These are phyloP conservation scores for Boletus albobrunnescens DNA, from an alignment of 1,284 basidiomycete species.

Conservation along the genomic window DNA sequence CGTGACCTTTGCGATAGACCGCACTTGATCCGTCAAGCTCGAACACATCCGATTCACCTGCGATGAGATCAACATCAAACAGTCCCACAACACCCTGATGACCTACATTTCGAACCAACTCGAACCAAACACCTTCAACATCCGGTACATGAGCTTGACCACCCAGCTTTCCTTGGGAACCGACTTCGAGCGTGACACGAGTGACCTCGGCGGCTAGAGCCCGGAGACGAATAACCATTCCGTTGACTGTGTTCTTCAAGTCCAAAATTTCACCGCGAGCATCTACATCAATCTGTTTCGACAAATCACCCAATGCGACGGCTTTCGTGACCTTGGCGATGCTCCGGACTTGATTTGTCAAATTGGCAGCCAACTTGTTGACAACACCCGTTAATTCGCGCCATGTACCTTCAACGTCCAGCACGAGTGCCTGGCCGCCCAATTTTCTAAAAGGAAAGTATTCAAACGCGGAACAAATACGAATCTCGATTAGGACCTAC, in stretches of 20 bases:
- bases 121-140: slow-evolving; percentile 93
- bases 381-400: slow-evolving; percentile 85
- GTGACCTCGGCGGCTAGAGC: slow-evolving; percentile 94
- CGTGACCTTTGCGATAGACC: slow-evolving; percentile 88
- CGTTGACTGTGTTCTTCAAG: slow-evolving; percentile 96
- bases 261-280: slow-evolving; percentile 96
- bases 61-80: slow-evolving; percentile 2
- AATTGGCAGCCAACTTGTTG: slow-evolving; percentile 89
- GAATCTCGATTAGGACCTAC: slow-evolving; percentile 34
- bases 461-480: slow-evolving; percentile 12
- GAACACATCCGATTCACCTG: slow-evolving; percentile 93
- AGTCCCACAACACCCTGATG: neutral
- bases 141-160: slow-evolving; percentile 90
- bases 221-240: slow-evolving; percentile 90
- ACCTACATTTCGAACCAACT: slow-evolving; percentile 83
- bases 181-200: slow-evolving; percentile 91
- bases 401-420: slow-evolving; percentile 95
- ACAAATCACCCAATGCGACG: slow-evolving; percentile 92
- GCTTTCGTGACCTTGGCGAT: slow-evolving; percentile 98
- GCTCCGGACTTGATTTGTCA: slow-evolving; percentile 92
- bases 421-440: slow-evolving; percentile 88
- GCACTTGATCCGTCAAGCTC: slow-evolving; percentile 90
- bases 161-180: slow-evolving; percentile 85
- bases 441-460: slow-evolving; percentile 55
- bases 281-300: slow-evolving; percentile 95